Evolutionary conservation across 2,329 filamentous ascomycete genomes (phyloP), one percentile per base, ranked within the genome.

Genomic region (Monilinia aucupariae): DNA sequence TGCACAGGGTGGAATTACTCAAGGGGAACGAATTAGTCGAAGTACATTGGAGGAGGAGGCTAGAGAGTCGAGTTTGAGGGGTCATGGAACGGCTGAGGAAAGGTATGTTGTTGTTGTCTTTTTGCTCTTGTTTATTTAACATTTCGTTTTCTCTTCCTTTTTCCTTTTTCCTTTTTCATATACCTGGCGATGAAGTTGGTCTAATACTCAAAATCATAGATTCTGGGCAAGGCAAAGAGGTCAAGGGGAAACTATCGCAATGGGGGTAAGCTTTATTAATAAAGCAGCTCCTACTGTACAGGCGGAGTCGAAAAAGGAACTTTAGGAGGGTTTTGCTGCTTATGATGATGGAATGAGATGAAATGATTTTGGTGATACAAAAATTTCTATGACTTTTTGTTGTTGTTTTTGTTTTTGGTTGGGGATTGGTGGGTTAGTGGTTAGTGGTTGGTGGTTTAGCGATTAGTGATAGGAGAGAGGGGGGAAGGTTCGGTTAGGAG

Each of bases 41-140:
- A 81, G 78, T 66, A 81, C 79, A 7, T 77, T 92, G 1, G 88
- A 92, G 72, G 88, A 85, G 59, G 83, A 85, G 66, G 82, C 82
- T 2, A 78, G 82, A 30, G 73, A 76, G 61, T 74, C 79, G n/a
- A 84, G 81, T 1, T 75, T 79, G 12, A 74, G 73, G 12, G 81
- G 81, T 3, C 78, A 80, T 51, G 79, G 79, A 45, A 78, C 78
- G 4, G 78, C 81, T 1, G 82, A 85, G 65, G 78, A 85, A 59
- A 85, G 82, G 65, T 87, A 60, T 59, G 55, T 51, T 43, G n/a
- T n/a, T n/a, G n/a, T n/a, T n/a, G n/a, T 50, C 10, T 17, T 32
- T 61, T 6, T 43, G 15, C 30, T 6, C 12, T 39, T 32, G 10
- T 4, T 45, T 13, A 17, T 25, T 37, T 2, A 15, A 1, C 2